phyloP scores from a whole-genome alignment of 306 rosid genomes.

The Trifolium fragiferum region DNA sequence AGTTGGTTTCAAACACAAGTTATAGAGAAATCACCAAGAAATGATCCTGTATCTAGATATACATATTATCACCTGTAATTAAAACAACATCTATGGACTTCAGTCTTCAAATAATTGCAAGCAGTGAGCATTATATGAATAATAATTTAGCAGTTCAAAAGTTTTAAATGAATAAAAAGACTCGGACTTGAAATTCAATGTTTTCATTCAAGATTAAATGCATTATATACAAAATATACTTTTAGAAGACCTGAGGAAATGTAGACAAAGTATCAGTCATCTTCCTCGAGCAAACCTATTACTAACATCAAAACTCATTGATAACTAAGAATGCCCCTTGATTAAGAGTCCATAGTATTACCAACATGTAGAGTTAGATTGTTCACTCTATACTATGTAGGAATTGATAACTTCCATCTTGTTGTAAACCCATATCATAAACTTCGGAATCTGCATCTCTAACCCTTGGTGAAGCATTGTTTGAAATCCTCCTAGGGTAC shows the following conservation, averaged over 20 bases:
- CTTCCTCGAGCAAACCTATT: slow-evolving; percentile 27
- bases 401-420: slow-evolving; percentile 72
- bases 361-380: slow-evolving; percentile 29
- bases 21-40: slow-evolving; percentile 11
- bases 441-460: slow-evolving; percentile 55
- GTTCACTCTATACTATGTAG: slow-evolving; percentile 46
- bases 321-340: slow-evolving; percentile 19
- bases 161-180: neutral
- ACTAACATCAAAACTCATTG: slow-evolving; percentile 24
- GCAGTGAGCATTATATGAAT: slow-evolving; percentile 12
- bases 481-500: slow-evolving; percentile 24
- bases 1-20: slow-evolving; percentile 28
- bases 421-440: slow-evolving; percentile 74
- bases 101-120: slow-evolving; percentile 3
- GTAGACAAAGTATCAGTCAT: slow-evolving; percentile 20
- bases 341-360: slow-evolving; percentile 4
- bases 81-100: neutral
- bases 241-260: neutral
- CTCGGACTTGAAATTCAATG: neutral
- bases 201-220: slow-evolving; percentile 25
- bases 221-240: slow-evolving; percentile 41
- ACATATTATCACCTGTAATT: neutral
- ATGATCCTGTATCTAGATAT: slow-evolving; percentile 2
- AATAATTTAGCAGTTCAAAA: slow-evolving; percentile 3
- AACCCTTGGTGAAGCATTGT: slow-evolving; percentile 43